Base-by-base conservation (phyloP, 331 rosid species). In the Telfairia occidentalis region DNA sequence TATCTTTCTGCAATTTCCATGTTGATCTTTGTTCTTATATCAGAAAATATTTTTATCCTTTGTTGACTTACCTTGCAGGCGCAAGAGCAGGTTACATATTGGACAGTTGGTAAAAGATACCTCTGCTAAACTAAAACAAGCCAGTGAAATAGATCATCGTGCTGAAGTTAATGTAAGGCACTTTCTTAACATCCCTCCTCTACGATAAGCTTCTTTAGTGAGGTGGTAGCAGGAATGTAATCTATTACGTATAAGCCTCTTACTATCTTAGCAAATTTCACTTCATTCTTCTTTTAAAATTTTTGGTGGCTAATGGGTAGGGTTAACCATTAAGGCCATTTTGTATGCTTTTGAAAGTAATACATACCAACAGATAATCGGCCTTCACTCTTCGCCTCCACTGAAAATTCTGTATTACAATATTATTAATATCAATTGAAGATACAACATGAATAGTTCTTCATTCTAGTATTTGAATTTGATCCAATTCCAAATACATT, bases 81-180 rank as follows among this genome's bases (percentile, higher is more conserved):
- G 88, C 79, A 94, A 94, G 89, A 91, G 95, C 15, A 87, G 98
- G 81, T 83, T 85, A 37, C 97, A 91, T 66, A 91, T 94, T 83
- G 98, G 98, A 83, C 90, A 91, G 58, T 80, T 94, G 89, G 98
- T 94, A 83, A 94, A 94, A 82, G 95, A 91, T 78, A 94, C 98
- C 7, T 94, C 98, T 1, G 89, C 91, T 50, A 94, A 83, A 70
- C 98, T 94, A 76, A 94, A 94, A 76, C 92, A 83, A 88, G 98
- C 97, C n/a, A 91, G 95, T 73, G 98, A 94, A 26, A 85, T 91
- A 77, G 97, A 94, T 88, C 96, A 94, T 76, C 84, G 82, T 16
- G 82, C 73, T 72, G 90, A 78, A 58, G 89, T 88, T 43, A 84
- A 94, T 79, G 98, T 91, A 82, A 87, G 89, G 82, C 61, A 78